Percentiles rank a stretch among this genome's conserved stretches.
These are phyloP conservation scores for Waitea zeae DNA, from an alignment of 1,284 basidiomycete species.

Conservation along the genomic window DNA sequence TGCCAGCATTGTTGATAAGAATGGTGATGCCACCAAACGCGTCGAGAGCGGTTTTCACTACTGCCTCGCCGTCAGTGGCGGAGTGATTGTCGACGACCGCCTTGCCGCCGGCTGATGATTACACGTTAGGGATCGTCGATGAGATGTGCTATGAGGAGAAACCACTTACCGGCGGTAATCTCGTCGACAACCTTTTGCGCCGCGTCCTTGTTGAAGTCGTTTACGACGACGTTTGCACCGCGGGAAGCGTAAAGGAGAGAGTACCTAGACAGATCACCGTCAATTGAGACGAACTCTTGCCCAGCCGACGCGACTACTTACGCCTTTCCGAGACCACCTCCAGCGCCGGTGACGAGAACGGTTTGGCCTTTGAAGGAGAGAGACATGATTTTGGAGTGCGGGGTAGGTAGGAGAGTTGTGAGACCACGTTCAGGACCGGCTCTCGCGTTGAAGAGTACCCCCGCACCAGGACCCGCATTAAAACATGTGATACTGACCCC, in stretches of 20 bases:
- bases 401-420: too few relatives aligned
- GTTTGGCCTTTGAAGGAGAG: constrained; percentile 84
- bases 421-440: too few relatives aligned
- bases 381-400: too few relatives aligned
- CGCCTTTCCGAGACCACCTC: constrained; percentile 87
- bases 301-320: constrained; percentile 22
- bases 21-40: constrained; percentile 74
- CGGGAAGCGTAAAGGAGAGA: constrained; percentile 80
- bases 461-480: too few relatives aligned
- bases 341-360: constrained; percentile 90
- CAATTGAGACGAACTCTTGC: not conserved
- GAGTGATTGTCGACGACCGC: constrained; percentile 81
- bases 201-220: constrained; percentile 81
- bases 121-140: not conserved
- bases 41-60: constrained; percentile 79
- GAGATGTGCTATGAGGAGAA: not conserved
- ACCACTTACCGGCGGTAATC: constrained; percentile 57
- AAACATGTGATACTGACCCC: too few relatives aligned
- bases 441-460: too few relatives aligned
- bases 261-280: constrained; percentile 37
- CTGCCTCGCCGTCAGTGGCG: constrained; percentile 76
- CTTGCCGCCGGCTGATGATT: constrained; percentile 61
- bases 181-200: constrained; percentile 90
- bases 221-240: constrained; percentile 90
- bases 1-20: constrained; percentile 95